Evolutionary conservation across 129 eudicot species (phyloP).

Genomic region (Cynara cardunculus): DNA sequence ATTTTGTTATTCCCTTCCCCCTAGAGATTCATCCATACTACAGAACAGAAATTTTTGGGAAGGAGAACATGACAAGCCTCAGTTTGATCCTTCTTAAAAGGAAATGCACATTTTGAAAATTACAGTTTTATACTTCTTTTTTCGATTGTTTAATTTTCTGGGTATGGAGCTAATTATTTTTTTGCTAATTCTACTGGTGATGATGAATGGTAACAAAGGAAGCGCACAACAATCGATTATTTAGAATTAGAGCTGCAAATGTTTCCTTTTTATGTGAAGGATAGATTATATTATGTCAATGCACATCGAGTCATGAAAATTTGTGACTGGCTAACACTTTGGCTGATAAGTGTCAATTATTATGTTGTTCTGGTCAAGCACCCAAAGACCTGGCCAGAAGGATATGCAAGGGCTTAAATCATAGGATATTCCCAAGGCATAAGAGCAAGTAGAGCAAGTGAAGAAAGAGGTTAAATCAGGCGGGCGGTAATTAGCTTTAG

Average conservation of each 20-base stretch:
- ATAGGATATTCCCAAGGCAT: background rate
- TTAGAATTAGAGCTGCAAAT: background rate
- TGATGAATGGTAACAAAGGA: background rate
- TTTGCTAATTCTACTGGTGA: background rate
- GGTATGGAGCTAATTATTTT: background rate
- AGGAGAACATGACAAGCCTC: background rate
- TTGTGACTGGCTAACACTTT: background rate
- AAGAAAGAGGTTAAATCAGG: too few species aligned
- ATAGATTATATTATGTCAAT: background rate
- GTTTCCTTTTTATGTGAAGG: background rate
- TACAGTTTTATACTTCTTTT: background rate
- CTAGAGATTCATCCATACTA: background rate
- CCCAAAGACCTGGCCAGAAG: background rate
- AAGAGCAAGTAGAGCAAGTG: background rate
- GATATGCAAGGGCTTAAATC: background rate
- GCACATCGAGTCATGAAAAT: background rate
- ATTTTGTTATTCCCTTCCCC: background rate
- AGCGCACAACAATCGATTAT: background rate
- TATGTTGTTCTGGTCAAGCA: background rate
- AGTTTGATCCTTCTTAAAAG: background rate
- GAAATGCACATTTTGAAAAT: background rate
- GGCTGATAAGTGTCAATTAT: background rate
- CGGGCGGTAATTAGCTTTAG: background rate
- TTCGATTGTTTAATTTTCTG: background rate
- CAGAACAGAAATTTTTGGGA: background rate